Evolutionary conservation across 495 filamentous ascomycete genomes (phyloP).

Genomic region (Tuber brumale): DNA sequence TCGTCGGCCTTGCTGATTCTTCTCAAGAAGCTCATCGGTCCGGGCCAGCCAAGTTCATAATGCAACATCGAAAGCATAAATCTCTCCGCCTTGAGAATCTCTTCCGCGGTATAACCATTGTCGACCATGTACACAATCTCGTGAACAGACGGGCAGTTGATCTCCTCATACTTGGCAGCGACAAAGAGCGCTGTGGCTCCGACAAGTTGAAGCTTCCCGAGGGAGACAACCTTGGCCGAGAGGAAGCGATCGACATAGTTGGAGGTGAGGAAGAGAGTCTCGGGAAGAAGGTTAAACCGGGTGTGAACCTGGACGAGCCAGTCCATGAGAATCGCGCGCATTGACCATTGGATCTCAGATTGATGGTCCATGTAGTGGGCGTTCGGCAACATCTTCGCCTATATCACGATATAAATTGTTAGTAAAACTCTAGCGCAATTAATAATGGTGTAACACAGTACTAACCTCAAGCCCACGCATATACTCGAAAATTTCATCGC

Average conservation of each 20-base stretch:
- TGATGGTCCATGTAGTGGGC: constrained; percentile 94
- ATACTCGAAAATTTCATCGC: constrained; percentile 89
- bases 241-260: constrained; percentile 98
- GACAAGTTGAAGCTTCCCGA: constrained; percentile 91
- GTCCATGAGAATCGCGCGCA: constrained; percentile 95
- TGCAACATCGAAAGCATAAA: constrained; percentile 96
- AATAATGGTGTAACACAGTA: constrained; percentile 12
- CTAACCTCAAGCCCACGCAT: constrained; percentile 84
- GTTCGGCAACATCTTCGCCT: constrained; percentile 77
- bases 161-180: constrained; percentile 96
- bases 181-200: constrained; percentile 94
- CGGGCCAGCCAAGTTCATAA: constrained; percentile 93
- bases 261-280: constrained; percentile 86
- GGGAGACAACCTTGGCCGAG: constrained; percentile 85
- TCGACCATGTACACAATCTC: constrained; percentile 99
- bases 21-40: constrained; percentile 94
- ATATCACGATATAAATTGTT: constrained; percentile 8
- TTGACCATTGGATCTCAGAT: constrained; percentile 97
- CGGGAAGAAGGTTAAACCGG: constrained; percentile 82
- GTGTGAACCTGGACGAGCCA: constrained; percentile 95
- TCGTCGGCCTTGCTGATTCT: constrained; percentile 98
- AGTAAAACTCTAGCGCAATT: constrained; percentile 13
- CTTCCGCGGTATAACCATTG: constrained; percentile 74
- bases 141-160: constrained; percentile 86
- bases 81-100: constrained; percentile 93